phyloP scores from a whole-genome alignment of 257 asterid genomes.

The Prunella vulgaris region DNA sequence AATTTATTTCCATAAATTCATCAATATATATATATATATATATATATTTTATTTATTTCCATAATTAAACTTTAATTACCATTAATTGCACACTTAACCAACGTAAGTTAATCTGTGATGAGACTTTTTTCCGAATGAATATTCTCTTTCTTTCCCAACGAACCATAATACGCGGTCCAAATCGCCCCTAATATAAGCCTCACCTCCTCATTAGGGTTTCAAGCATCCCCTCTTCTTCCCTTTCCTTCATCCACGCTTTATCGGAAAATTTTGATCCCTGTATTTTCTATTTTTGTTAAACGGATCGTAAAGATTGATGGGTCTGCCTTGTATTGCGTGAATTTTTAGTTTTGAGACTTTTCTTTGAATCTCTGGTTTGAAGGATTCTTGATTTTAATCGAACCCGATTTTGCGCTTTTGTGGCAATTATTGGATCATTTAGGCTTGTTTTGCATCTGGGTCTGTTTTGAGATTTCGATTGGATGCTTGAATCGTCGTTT shows the following conservation, averaged over 20 bases:
- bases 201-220: constrained; percentile 48
- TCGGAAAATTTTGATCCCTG: neutral
- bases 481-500: neutral
- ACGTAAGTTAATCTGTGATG: constrained; percentile 16
- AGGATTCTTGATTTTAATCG: neutral
- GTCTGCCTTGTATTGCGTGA: neutral
- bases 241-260: constrained; percentile 19
- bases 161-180: constrained; percentile 61
- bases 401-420: neutral
- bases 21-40: no score
- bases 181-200: constrained; percentile 60
- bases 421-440: constrained; percentile 8
- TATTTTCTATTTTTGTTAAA: neutral
- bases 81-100: constrained; percentile 16
- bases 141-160: constrained; percentile 27
- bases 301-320: neutral
- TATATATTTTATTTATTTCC: neutral
- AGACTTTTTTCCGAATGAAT: constrained; percentile 22
- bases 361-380: neutral
- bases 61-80: constrained; percentile 1
- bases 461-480: neutral
- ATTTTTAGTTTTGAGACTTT: neutral
- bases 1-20: no score
- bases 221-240: constrained; percentile 26
- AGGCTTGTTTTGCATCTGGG: constrained; percentile 16